Evolutionary conservation across 768 basidiomycete genomes (phyloP).

Genomic region (Phylloporus sp.): DNA sequence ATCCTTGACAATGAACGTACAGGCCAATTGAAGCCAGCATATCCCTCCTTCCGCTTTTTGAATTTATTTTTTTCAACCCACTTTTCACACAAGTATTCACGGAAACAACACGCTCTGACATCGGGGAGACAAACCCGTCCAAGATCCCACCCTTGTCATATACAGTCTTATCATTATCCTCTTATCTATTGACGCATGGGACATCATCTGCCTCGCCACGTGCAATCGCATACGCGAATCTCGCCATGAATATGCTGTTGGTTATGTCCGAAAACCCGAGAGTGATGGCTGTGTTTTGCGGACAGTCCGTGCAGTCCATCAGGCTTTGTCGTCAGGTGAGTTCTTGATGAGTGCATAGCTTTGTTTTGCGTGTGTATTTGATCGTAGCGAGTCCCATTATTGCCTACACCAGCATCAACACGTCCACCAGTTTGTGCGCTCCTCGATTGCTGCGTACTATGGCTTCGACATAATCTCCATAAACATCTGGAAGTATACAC

Average conservation of each 20-base stretch:
- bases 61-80: slow-evolving; percentile 52
- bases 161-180: slow-evolving; percentile 54
- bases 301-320: slow-evolving; percentile 39
- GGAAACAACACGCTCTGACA: slow-evolving; percentile 31
- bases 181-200: slow-evolving; percentile 66
- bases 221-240: slow-evolving; percentile 58
- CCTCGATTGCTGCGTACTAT: slow-evolving; percentile 66
- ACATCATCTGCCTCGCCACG: slow-evolving; percentile 56
- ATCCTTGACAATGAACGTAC: neutral
- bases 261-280: slow-evolving; percentile 46
- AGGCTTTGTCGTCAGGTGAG: slow-evolving; percentile 63
- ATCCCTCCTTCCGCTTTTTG: slow-evolving; percentile 56
- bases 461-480: slow-evolving; percentile 69
- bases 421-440: slow-evolving; percentile 53
- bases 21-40: slow-evolving; percentile 64
- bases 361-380: neutral
- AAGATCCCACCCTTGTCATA: slow-evolving; percentile 38
- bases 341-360: neutral
- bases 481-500: slow-evolving; percentile 54
- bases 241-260: slow-evolving; percentile 52
- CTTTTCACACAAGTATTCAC: slow-evolving; percentile 47
- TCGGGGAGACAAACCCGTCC: slow-evolving; percentile 18
- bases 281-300: slow-evolving; percentile 44
- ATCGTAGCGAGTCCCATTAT: slow-evolving; percentile 47
- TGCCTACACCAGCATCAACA: slow-evolving; percentile 38